phyloP scores from a whole-genome alignment of 1,284 basidiomycete genomes.

The Chondrostereum purpureum region DNA sequence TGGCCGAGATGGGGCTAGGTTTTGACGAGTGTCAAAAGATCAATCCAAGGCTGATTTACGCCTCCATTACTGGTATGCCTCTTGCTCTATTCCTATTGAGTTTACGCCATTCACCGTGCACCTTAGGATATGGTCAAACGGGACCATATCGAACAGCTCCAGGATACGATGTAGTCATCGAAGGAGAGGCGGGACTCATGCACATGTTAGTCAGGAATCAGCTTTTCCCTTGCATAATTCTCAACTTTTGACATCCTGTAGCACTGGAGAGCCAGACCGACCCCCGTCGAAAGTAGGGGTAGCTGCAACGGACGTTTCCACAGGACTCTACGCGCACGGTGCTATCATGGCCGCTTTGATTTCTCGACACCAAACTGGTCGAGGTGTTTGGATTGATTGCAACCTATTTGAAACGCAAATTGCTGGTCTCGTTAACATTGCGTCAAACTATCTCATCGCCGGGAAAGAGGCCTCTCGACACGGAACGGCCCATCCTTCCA shows the following conservation, averaged over 20 bases:
- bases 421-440: constrained; percentile 89
- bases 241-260: constrained; percentile 20
- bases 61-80: constrained; percentile 75
- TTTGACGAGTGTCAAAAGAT: constrained; percentile 78
- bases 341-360: constrained; percentile 89
- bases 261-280: constrained; percentile 86
- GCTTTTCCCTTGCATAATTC: constrained; percentile 1
- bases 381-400: constrained; percentile 87
- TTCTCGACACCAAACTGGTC: constrained; percentile 77
- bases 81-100: constrained; percentile 8
- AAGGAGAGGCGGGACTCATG: constrained; percentile 91
- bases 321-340: constrained; percentile 89
- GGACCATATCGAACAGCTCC: constrained; percentile 81
- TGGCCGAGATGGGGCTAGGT: constrained; percentile 79
- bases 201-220: constrained; percentile 61
- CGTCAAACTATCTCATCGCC: constrained; percentile 87
- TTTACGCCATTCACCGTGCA: not conserved
- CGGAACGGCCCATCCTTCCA: constrained; percentile 88
- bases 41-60: constrained; percentile 83
- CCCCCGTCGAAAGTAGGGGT: constrained; percentile 89
- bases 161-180: constrained; percentile 89
- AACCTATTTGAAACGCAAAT: constrained; percentile 88
- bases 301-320: constrained; percentile 86
- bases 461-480: constrained; percentile 82
- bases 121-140: constrained; percentile 94